A percentile compares a stretch with the other conserved stretches of the same genome.
These are phyloP conservation scores for Trichoderma gamsii DNA, from an alignment of 495 filamentous ascomycete species.

Conservation along the genomic window DNA sequence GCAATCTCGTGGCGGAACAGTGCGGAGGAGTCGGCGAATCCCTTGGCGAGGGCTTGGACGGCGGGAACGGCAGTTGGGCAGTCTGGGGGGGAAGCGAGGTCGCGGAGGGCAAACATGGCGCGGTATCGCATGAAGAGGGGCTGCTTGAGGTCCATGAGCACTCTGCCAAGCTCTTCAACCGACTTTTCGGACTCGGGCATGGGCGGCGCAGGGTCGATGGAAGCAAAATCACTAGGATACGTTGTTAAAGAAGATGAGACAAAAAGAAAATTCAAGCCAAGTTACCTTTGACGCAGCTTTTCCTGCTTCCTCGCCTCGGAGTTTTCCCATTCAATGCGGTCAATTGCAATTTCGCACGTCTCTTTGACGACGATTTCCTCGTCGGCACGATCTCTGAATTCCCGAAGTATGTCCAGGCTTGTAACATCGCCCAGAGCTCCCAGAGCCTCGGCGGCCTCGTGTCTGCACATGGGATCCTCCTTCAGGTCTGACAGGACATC, in stretches of 20 bases:
- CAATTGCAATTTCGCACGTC: constrained; percentile 95
- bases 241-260: constrained; percentile 20
- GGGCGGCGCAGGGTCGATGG: constrained; percentile 91
- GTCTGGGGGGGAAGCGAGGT: constrained; percentile 86
- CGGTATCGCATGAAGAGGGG: constrained; percentile 90
- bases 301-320: constrained; percentile 64
- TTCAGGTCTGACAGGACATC: constrained; percentile 66
- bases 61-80: constrained; percentile 80
- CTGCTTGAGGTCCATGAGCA: constrained; percentile 67
- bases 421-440: constrained; percentile 73
- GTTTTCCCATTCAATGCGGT: constrained; percentile 88
- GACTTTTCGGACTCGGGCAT: constrained; percentile 56
- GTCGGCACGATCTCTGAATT: constrained; percentile 60
- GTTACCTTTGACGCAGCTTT: constrained; percentile 70
- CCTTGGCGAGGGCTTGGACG: constrained; percentile 76
- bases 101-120: constrained; percentile 94
- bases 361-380: constrained; percentile 79
- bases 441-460: constrained; percentile 93
- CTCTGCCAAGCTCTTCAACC: constrained; percentile 70
- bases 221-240: constrained; percentile 73
- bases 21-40: constrained; percentile 77
- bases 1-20: constrained; percentile 98
- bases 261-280: constrained; percentile 13
- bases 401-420: constrained; percentile 65
- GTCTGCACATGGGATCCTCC: constrained; percentile 91